A percentile compares a stretch with the other conserved stretches of the same genome.
phyloP scores from a whole-genome alignment of 768 basidiomycete species.

The Cystobasidium ongulense region DNA sequence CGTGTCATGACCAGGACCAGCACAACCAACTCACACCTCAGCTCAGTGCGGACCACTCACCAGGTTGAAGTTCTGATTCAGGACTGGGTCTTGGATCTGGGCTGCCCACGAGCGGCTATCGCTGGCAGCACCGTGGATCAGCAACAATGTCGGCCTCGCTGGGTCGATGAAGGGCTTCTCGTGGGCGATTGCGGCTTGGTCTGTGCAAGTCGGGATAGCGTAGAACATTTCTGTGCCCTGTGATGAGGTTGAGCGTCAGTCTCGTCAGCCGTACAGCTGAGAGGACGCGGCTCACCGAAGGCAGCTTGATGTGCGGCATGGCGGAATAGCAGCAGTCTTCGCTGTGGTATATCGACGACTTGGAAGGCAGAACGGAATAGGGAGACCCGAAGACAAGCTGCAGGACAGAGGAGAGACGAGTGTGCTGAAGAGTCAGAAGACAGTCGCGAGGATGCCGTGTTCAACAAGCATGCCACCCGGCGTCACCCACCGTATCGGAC shows the following conservation, averaged over 20 bases:
- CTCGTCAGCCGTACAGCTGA: neutral
- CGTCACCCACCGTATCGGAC: too few species aligned
- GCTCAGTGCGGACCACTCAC: neutral
- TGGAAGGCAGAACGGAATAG: neutral
- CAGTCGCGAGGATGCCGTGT: too few species aligned
- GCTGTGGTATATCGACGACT: too few species aligned
- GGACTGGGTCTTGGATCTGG: neutral
- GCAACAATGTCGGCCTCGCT: neutral
- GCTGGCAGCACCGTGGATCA: neutral
- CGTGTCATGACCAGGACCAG: too few species aligned
- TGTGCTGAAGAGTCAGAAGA: too few species aligned
- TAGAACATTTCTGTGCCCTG: slow-evolving; percentile 23
- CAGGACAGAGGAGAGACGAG: too few species aligned
- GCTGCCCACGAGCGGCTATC: neutral
- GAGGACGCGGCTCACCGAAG: neutral
- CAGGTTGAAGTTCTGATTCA: slow-evolving; percentile 15
- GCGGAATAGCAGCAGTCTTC: too few species aligned
- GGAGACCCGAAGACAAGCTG: too few species aligned
- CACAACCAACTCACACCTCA: neutral
- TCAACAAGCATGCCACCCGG: too few species aligned
- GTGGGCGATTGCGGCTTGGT: neutral
- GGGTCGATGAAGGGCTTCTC: neutral
- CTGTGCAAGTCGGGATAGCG: neutral
- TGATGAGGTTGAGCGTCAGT: neutral
- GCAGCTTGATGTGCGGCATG: neutral